Base-by-base conservation (phyloP, 2,329 filamentous ascomycete species). In the Ophiosphaerella korrae region DNA sequence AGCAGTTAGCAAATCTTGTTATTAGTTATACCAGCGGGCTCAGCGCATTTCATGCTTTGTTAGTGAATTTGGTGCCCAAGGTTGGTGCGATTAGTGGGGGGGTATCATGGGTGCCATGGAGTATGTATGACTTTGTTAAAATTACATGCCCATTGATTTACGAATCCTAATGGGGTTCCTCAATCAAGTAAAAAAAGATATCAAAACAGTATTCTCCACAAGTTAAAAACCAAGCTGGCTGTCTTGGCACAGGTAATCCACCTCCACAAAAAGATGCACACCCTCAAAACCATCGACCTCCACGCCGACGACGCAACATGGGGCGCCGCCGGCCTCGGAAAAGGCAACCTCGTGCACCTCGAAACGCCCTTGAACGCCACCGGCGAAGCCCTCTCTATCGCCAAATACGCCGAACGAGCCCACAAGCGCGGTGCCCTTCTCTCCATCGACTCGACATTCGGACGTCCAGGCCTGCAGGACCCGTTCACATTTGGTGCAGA, bases 331-430 rank as follows among this genome's bases (percentile, higher is more conserved):
- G 82, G 86, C 31, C 80, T 97, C 3, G 80, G 85, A 23, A 76
- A 83, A 2, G 93, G 93, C 2, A 93, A 97, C 71, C 78, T 97
- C 3, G 82, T 99, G 43, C 90, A 96, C 71, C 80, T 97, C 42
- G 94, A 99, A 77, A 97, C 93, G 4, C 94, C 94, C 0, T 80
- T 97, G 33, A 99, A 97, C 74, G 94, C 94, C 0, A 88, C 88
- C 2, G 94, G 94, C 42, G 87, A 88, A 63, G 92, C 92, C 1
- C 87, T 85, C 61, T 80, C 90, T 63, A 86, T 99, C 24, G 78
- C 80, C 32, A 75, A 78, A 46, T 96, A 88, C 71, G 90, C 91
- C 0, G 78, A 83, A 3, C 83, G 85, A 60, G 94, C 94, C 1
- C 87, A 88, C 66, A 78, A 78, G 5, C 77, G 82, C 5, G 92